A percentile compares a stretch with the other conserved stretches of the same genome.
Conservation (phyloP, 1,139 yeast species). For the Meyerozyma guilliermondii region DNA sequence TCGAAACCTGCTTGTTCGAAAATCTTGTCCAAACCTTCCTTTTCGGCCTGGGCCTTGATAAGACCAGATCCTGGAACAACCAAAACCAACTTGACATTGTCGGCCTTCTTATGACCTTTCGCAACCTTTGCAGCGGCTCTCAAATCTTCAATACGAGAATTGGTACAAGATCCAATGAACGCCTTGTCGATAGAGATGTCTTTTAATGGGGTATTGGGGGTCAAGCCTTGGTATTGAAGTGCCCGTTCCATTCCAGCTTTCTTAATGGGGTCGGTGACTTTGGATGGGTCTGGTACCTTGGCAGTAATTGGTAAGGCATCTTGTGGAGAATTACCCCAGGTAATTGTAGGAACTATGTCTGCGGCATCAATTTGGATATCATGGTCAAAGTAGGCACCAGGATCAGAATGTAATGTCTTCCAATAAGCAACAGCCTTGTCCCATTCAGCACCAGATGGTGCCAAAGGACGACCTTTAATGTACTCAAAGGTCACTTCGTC, state of each 20-base stretch:
- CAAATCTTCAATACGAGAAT: conserved; percentile 94
- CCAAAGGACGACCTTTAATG: conserved; percentile 88
- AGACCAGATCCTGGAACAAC: conserved; percentile 98
- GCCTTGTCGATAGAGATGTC: conserved; percentile 82
- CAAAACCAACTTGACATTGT: conserved; percentile 72
- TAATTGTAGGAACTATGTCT: conserved; percentile 90
- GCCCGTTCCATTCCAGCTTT: conserved; percentile 88
- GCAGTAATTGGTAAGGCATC: conserved; percentile 95
- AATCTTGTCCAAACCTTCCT: conserved; percentile 88
- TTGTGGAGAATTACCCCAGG: conserved; percentile 99
- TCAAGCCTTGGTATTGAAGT: conserved; percentile 83
- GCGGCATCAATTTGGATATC: conserved; percentile 77
- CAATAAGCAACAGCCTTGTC: conserved; percentile 89
- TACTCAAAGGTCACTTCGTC: conserved; percentile 85
- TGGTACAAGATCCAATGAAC: conserved; percentile 96
- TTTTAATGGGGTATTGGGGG: conserved; percentile 73
- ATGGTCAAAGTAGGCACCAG: conserved; percentile 82
- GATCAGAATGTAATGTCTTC: conserved; percentile 82
- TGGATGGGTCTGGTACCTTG: conserved; percentile 81
- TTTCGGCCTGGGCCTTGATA: conserved; percentile 88
- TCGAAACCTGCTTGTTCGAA: conserved; percentile 91
- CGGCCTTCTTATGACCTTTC: conserved; percentile 85
- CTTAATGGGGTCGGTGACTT: conserved; percentile 66
- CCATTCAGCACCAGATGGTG: conserved; percentile 93
- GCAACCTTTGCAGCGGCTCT: conserved; percentile 94